Percentiles rank a stretch among this genome's conserved stretches.
Conservation (phyloP, 495 filamentous ascomycete species). For the Hypomontagnella monticulosa region DNA sequence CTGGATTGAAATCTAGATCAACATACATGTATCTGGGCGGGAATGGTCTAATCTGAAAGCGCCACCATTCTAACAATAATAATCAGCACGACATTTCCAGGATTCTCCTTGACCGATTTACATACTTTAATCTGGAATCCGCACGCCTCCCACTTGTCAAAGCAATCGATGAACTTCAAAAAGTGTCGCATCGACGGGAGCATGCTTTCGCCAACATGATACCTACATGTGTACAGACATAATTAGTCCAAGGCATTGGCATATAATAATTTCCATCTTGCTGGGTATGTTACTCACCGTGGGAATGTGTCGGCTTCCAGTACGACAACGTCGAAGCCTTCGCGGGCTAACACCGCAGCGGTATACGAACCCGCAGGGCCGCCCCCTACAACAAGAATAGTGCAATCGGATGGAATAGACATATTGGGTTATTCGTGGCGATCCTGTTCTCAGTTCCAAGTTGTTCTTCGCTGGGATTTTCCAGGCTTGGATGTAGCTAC, state of each 20-base stretch:
- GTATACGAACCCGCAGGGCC: slow-evolving; percentile 60
- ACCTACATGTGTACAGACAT: slow-evolving; percentile 39
- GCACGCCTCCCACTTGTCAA: slow-evolving; percentile 52
- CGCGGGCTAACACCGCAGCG: slow-evolving; percentile 54
- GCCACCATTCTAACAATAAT: slow-evolving; percentile 50
- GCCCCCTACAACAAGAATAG: slow-evolving; percentile 58
- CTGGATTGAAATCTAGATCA: not conserved
- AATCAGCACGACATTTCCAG: not conserved
- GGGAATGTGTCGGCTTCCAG: slow-evolving; percentile 60
- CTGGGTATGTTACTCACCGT: slow-evolving; percentile 38
- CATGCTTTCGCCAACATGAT: slow-evolving; percentile 62
- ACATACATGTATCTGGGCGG: slow-evolving; percentile 48
- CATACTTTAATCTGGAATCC: slow-evolving; percentile 59
- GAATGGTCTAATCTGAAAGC: slow-evolving; percentile 55
- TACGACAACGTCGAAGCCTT: slow-evolving; percentile 54
- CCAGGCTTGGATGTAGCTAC: no score
- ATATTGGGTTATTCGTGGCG: not conserved
- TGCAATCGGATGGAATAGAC: slow-evolving; percentile 48
- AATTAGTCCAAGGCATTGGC: not conserved
- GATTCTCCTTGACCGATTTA: not conserved
- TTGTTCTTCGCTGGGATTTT: no score
- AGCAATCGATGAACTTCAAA: slow-evolving; percentile 59
- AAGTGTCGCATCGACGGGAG: slow-evolving; percentile 60
- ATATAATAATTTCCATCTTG: not conserved
- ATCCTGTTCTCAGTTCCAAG: not conserved